Conservation (phyloP, 2,329 filamentous ascomycete species). For the Plectosphaerella cucumerina region DNA sequence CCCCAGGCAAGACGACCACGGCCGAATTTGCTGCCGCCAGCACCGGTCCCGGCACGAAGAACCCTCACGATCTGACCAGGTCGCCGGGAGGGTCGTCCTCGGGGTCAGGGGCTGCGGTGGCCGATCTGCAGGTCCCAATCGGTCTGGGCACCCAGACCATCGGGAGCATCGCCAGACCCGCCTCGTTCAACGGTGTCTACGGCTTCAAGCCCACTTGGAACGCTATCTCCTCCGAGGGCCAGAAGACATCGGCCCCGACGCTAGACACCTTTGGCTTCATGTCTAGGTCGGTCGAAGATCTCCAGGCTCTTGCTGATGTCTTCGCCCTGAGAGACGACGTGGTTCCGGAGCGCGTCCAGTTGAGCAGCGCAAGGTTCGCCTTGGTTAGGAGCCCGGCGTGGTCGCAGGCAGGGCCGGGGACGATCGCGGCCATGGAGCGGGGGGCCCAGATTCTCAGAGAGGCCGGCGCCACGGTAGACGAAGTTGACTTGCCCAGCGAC, state of each 20-base stretch:
- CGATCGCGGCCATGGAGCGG: slow-evolving; percentile 32
- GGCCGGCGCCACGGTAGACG: slow-evolving; percentile 50
- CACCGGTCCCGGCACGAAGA: slow-evolving; percentile 48
- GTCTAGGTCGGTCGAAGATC: slow-evolving; percentile 50
- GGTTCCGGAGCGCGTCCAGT: neutral
- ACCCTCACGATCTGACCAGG: slow-evolving; percentile 60
- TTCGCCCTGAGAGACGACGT: slow-evolving; percentile 50
- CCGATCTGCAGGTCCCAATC: slow-evolving; percentile 57
- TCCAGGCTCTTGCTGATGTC: slow-evolving; percentile 48
- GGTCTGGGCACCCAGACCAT: slow-evolving; percentile 62
- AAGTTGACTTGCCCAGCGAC: slow-evolving; percentile 45
- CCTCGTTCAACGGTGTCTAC: slow-evolving; percentile 39
- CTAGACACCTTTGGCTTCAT: slow-evolving; percentile 61
- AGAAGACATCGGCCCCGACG: slow-evolving; percentile 51
- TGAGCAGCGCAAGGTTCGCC: slow-evolving; percentile 44
- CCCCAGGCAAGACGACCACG: slow-evolving; percentile 50
- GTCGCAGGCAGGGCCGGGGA: slow-evolving; percentile 37
- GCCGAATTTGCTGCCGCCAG: slow-evolving; percentile 59
- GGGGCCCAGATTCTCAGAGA: slow-evolving; percentile 31
- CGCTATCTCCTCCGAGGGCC: slow-evolving; percentile 56
- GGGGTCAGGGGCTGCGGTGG: slow-evolving; percentile 62
- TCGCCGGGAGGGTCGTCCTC: slow-evolving; percentile 66
- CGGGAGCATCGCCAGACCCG: slow-evolving; percentile 60
- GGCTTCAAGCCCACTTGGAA: slow-evolving; percentile 64
- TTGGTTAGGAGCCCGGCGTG: slow-evolving; percentile 51